Conservation (phyloP, 352 stramenopile genomes). For the Globisporangium paddicum region DNA sequence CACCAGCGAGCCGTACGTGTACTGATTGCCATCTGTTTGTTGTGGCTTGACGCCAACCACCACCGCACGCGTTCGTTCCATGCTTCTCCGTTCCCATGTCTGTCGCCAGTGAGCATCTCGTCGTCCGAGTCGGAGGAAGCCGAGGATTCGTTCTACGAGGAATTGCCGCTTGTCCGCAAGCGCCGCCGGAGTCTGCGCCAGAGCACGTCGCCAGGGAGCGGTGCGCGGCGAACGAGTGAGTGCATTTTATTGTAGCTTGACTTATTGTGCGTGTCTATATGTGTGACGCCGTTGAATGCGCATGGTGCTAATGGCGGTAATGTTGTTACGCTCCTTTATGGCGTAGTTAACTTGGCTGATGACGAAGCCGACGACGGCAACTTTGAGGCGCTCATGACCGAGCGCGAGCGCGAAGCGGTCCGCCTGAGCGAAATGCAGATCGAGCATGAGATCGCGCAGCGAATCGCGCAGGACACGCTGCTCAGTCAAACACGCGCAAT, state of each 20-base stretch:
- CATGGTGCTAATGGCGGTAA: background rate
- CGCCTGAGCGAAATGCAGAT: conserved; percentile 29
- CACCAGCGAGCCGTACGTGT: background rate
- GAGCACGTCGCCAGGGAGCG: conserved; percentile 13
- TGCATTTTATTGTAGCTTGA: too few species aligned
- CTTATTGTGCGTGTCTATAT: too few species aligned
- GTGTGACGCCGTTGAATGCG: background rate
- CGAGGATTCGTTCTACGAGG: conserved; percentile 16
- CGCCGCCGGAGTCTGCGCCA: conserved; percentile 9
- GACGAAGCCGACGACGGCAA: conserved; percentile 30
- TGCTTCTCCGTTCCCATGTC: background rate
- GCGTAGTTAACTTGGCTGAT: conserved; percentile 17
- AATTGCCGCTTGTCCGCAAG: conserved; percentile 15
- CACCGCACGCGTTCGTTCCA: background rate
- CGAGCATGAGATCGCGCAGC: conserved; percentile 48
- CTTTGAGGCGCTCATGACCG: conserved; percentile 26
- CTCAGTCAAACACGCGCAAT: conserved; percentile 59
- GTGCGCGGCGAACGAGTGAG: conserved; percentile 15
- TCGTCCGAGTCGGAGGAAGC: conserved; percentile 38
- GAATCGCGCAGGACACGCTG: conserved; percentile 46
- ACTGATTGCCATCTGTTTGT: background rate
- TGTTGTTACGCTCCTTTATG: background rate
- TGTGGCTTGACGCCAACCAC: background rate
- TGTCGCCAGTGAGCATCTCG: conserved; percentile 24
- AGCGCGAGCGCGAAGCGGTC: conserved; percentile 32